Evolutionary conservation across 352 stramenopile genomes (phyloP).

Genomic region (Globisporangium abappressorium): DNA sequence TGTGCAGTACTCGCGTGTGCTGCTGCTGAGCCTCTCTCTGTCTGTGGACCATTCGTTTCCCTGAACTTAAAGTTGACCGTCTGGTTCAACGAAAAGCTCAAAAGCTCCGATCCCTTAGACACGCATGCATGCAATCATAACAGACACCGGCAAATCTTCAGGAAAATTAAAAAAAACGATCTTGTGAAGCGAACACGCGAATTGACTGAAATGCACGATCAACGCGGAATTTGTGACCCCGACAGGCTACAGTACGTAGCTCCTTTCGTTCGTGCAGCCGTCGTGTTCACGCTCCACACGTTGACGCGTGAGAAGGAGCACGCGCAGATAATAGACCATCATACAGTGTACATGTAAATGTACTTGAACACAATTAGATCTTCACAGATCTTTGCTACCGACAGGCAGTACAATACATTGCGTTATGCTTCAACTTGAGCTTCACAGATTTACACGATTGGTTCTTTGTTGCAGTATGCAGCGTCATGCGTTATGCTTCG

Average conservation of each 20-base stretch:
- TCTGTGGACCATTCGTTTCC: neutral
- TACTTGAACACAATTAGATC: neutral
- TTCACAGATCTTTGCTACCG: neutral
- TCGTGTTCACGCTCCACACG: neutral
- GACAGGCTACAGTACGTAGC: too few relatives aligned
- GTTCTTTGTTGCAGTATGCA: neutral
- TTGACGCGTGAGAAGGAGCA: neutral
- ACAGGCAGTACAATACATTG: neutral
- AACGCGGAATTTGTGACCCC: neutral
- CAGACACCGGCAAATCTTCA: neutral
- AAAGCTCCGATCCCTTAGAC: neutral
- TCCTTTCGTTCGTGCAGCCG: neutral
- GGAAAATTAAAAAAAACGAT: too few relatives aligned
- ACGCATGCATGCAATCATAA: neutral
- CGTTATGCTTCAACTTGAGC: neutral
- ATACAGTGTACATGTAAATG: neutral
- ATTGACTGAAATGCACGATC: neutral
- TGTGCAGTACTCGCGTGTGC: neutral
- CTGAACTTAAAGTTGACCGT: neutral
- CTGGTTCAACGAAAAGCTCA: neutral
- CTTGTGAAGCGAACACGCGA: neutral
- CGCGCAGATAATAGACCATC: neutral
- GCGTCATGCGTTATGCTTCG: slow-evolving; percentile 1
- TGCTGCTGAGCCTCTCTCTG: neutral
- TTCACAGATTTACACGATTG: too few relatives aligned